Evolutionary conservation across 2,329 filamentous ascomycete species (phyloP).

Genomic region (Xylariaceae sp.): DNA sequence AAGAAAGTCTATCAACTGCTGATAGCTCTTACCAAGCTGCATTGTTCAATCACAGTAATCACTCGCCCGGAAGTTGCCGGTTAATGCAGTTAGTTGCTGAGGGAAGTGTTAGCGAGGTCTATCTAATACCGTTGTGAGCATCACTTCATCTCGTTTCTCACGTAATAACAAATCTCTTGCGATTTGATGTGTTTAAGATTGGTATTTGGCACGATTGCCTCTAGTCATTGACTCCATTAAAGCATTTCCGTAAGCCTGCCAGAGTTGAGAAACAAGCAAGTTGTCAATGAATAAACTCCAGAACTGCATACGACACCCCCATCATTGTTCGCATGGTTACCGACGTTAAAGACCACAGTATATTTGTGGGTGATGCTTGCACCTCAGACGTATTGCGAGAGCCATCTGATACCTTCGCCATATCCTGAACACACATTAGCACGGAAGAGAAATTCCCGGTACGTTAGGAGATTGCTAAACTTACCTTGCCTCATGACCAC

Average conservation of each 20-base stretch:
- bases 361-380: conserved; percentile 2
- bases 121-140: not conserved
- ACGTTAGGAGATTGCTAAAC: conserved; percentile 40
- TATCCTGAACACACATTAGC: conserved; percentile 62
- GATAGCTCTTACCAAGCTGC: not conserved
- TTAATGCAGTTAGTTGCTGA: not conserved
- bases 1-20: not conserved
- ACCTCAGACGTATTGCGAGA: conserved; percentile 85
- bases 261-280: conserved; percentile 37
- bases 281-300: conserved; percentile 35
- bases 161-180: not conserved
- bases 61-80: not conserved
- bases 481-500: conserved; percentile 95
- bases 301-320: conserved; percentile 32
- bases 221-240: conserved; percentile 43
- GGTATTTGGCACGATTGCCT: conserved; percentile 38
- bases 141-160: conserved; percentile 11
- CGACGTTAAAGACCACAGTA: conserved; percentile 19
- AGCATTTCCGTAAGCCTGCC: conserved; percentile 38
- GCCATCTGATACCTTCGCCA: conserved; percentile 88
- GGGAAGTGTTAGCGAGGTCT: not conserved
- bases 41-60: not conserved
- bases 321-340: conserved; percentile 25
- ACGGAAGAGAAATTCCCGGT: conserved; percentile 4
- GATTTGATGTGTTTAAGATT: conserved; percentile 23